Base-by-base conservation (phyloP, 257 asterid species). In the Solanum lycopersicoides region DNA sequence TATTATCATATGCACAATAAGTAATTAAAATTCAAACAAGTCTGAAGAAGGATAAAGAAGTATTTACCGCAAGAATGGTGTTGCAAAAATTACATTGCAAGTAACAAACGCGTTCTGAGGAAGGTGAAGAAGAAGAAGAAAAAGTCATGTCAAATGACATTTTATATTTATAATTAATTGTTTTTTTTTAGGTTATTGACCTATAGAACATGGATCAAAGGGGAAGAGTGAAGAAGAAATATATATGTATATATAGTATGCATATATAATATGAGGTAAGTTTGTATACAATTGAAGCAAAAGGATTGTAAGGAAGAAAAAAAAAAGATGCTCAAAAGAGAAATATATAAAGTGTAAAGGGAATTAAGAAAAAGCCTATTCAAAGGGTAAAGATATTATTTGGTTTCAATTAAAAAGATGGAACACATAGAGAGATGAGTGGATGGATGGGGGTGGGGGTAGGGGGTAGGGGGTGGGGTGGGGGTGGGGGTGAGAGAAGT, bases 51-150 rank as follows among this genome's bases (percentile, higher is more conserved):
- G 35, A 47, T 80, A 5, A 4, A 80, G n/a, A 45, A 77, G 68
- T 47, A 80, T 15, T 80, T 80, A 80, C 84, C 84, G 66, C 84
- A 4, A 80, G 84, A 80, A 47, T 80, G 87, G 93, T 94, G 94
- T 91, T 93, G 97, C 97, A 94, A 91, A 89, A 93, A 94, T 92
- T 92, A 95, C 97, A 94, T 90, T 91, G 92, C 71, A 94, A 94
- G 87, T 93, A 94, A 90, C 95, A 93, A 80, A 94, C 93, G 47
- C 93, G 94, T 85, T 93, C 97, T 25, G 95, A 83, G 86, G 66
- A 80, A 45, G 65, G 28, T 5, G 63, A 44, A 9, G 82, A 35
- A 9, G 63, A 44, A 9, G 82, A 35, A 9, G 50, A 73, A 73
- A 13, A 79, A 80, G 87, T 86, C 86, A 90, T 83, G 30, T 94